These are phyloP conservation scores for Dictyostelium citrinum DNA, from an alignment of 78 protist genomes.

Conservation along the genomic window DNA sequence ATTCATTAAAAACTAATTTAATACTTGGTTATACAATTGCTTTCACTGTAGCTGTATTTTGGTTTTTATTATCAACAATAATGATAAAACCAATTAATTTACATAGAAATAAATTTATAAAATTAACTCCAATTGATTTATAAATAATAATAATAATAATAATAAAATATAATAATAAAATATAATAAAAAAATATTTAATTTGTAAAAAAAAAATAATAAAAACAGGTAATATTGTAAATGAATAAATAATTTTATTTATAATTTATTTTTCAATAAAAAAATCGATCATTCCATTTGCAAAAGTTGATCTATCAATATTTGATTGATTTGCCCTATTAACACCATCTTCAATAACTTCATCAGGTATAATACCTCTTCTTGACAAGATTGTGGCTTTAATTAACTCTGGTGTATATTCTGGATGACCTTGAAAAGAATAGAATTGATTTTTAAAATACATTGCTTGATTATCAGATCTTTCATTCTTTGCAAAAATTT, in stretches of 20 bases:
- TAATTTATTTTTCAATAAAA: neutral
- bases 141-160: neutral
- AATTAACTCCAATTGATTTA: neutral
- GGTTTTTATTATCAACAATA: conserved; percentile 27
- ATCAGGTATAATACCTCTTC: conserved; percentile 71
- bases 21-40: neutral
- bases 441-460: conserved; percentile 17
- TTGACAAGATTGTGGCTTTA: neutral
- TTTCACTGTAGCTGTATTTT: neutral
- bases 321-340: conserved; percentile 28
- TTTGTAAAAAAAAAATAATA: too few relatives aligned
- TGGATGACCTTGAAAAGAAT: conserved; percentile 66
- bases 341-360: conserved; percentile 55
- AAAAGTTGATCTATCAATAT: conserved; percentile 28
- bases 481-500: conserved; percentile 1
- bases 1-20: neutral
- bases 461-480: conserved; percentile 36
- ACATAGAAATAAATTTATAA: neutral
- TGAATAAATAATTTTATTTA: neutral
- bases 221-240: too few relatives aligned
- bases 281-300: conserved; percentile 39
- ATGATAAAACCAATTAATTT: conserved; percentile 34
- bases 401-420: conserved; percentile 61
- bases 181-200: neutral
- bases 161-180: neutral